These are phyloP conservation scores for Berberis vulgaris DNA, from an alignment of 164 flowering plant genomes.

Conservation along the genomic window DNA sequence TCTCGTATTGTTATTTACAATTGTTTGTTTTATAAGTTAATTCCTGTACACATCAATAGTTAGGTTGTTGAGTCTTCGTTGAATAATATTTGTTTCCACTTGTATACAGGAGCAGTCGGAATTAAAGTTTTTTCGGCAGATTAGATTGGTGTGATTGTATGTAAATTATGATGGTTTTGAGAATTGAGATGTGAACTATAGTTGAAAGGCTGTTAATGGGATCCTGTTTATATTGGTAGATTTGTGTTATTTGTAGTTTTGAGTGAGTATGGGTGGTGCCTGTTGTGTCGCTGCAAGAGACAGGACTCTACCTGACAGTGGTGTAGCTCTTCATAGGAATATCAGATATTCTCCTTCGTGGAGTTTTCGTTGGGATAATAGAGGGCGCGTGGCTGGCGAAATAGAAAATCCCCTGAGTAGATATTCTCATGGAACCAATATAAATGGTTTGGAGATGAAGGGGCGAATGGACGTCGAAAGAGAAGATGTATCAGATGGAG, in stretches of 20 bases:
- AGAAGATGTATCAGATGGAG: slow-evolving; percentile 46
- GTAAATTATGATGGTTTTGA: background rate
- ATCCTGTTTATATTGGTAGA: background rate
- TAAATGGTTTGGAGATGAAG: slow-evolving; percentile 39
- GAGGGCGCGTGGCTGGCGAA: slow-evolving; percentile 60
- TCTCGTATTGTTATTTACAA: too few relatives aligned
- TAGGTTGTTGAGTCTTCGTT: too few relatives aligned
- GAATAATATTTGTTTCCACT: too few relatives aligned
- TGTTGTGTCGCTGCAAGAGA: slow-evolving; percentile 90
- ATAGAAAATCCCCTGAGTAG: slow-evolving; percentile 22
- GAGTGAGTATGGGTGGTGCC: slow-evolving; percentile 52
- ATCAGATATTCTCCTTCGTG: slow-evolving; percentile 72
- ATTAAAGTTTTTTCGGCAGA: too few relatives aligned
- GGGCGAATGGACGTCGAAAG: slow-evolving; percentile 29
- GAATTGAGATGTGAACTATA: background rate
- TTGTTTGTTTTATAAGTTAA: too few relatives aligned
- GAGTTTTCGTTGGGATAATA: slow-evolving; percentile 74
- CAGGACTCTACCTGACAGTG: slow-evolving; percentile 30
- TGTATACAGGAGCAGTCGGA: too few relatives aligned
- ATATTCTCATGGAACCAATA: slow-evolving; percentile 29
- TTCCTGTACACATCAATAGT: too few relatives aligned
- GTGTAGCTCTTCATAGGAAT: slow-evolving; percentile 38
- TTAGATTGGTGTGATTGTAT: too few relatives aligned
- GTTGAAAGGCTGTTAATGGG: background rate
- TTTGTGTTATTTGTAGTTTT: background rate